Conservation (phyloP, 257 asterid species). For the Craterostigma plantagineum region DNA sequence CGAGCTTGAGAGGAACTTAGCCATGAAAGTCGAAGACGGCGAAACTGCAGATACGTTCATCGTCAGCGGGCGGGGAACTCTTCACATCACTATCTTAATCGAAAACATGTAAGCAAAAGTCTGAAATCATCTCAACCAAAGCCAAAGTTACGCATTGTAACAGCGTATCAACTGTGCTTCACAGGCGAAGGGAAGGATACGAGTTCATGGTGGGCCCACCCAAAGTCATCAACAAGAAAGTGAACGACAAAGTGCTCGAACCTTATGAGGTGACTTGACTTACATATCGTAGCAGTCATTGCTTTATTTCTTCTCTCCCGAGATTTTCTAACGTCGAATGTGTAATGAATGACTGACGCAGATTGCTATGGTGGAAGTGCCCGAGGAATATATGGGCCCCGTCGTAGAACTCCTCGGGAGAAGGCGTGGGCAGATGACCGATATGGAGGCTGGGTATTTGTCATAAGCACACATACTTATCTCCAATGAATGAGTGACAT, state of each 20-base stretch:
- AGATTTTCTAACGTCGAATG: neutral
- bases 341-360: conserved; percentile 20
- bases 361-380: conserved; percentile 92
- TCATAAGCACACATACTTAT: neutral
- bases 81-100: conserved; percentile 80
- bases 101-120: conserved; percentile 98
- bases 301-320: too few relatives aligned
- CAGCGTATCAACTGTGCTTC: neutral
- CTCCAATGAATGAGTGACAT: too few relatives aligned
- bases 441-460: conserved; percentile 76
- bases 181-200: conserved; percentile 98
- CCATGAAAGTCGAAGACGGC: conserved; percentile 96
- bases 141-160: conserved; percentile 1
- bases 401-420: conserved; percentile 93
- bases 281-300: neutral
- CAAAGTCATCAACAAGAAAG: conserved; percentile 77
- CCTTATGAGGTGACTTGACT: conserved; percentile 86
- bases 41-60: conserved; percentile 84
- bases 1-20: conserved; percentile 91
- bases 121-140: too few relatives aligned
- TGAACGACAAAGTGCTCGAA: conserved; percentile 61
- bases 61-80: conserved; percentile 93
- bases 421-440: conserved; percentile 94
- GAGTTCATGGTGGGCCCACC: conserved; percentile 99
- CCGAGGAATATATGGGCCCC: conserved; percentile 79